A percentile compares a stretch with the other conserved stretches of the same genome.
Evolutionary conservation across 192 early-diverging fungal genomes (phyloP).

Genomic region (Funneliformis geosporum): DNA sequence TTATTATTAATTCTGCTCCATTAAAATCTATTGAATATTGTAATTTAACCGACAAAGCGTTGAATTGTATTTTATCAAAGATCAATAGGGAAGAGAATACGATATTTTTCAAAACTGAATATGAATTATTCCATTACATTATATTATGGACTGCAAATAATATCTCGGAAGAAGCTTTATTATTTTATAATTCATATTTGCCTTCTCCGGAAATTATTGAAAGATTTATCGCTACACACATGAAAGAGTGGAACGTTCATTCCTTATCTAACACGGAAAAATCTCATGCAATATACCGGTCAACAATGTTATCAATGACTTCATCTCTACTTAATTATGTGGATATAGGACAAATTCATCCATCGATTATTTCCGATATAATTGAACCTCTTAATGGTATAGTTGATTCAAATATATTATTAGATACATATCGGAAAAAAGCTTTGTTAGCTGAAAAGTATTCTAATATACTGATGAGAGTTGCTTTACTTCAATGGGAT

Average conservation of each 20-base stretch:
- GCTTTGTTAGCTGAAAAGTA: background rate
- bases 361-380: background rate
- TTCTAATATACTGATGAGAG: background rate
- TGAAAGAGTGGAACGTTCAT: background rate
- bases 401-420: background rate
- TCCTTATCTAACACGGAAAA: background rate
- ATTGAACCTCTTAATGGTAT: background rate
- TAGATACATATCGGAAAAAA: background rate
- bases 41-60: background rate
- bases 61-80: background rate
- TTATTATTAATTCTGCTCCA: background rate
- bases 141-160: background rate
- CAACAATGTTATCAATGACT: background rate
- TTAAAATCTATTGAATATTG: background rate
- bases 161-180: background rate
- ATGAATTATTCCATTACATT: background rate
- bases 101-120: too few relatives aligned
- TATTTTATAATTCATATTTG: background rate
- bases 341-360: background rate
- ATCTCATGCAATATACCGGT: background rate
- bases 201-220: background rate
- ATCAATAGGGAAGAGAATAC: background rate
- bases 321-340: background rate
- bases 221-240: background rate
- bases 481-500: slow-evolving; percentile 23